Evolutionary conservation across 139 green algal species (phyloP).

Genomic region (Tetradesmus lagerheimii): DNA sequence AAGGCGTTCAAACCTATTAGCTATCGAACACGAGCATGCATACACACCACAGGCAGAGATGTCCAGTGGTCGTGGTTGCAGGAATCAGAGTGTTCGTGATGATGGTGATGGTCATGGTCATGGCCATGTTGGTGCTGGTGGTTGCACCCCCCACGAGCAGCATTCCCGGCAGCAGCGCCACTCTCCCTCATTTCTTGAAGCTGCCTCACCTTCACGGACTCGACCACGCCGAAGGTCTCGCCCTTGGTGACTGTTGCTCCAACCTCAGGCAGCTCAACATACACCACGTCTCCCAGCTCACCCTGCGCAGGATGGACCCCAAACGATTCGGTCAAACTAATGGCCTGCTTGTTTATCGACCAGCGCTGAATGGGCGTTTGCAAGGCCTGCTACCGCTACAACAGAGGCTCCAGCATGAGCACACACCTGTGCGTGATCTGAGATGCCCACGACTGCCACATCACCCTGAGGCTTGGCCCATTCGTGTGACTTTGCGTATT

Average conservation of each 20-base stretch:
- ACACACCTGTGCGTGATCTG: conserved; percentile 95
- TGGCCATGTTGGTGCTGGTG: background rate
- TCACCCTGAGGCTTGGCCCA: conserved; percentile 93
- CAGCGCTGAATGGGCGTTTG: background rate
- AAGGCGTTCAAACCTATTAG: background rate
- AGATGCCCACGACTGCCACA: conserved; percentile 93
- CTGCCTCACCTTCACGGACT: conserved; percentile 95
- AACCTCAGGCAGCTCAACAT: conserved; percentile 97
- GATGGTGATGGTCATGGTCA: background rate
- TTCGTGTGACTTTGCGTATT: conserved; percentile 89
- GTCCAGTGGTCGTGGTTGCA: background rate
- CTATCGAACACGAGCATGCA: background rate
- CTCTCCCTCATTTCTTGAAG: background rate
- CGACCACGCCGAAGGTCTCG: conserved; percentile 96
- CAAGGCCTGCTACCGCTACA: background rate
- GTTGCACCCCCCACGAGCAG: background rate
- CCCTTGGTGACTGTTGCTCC: conserved; percentile 85
- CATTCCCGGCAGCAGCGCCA: background rate
- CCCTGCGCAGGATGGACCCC: conserved; percentile 58
- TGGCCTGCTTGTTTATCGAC: background rate
- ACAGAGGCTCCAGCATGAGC: background rate
- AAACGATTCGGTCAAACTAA: background rate
- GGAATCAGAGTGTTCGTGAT: conserved; percentile 1
- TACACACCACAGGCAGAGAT: background rate
- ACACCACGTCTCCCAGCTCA: conserved; percentile 98